Evolutionary conservation across 768 basidiomycete genomes (phyloP), one percentile per base, ranked within the genome.

Genomic region (Mycena olivaceomarginata): DNA sequence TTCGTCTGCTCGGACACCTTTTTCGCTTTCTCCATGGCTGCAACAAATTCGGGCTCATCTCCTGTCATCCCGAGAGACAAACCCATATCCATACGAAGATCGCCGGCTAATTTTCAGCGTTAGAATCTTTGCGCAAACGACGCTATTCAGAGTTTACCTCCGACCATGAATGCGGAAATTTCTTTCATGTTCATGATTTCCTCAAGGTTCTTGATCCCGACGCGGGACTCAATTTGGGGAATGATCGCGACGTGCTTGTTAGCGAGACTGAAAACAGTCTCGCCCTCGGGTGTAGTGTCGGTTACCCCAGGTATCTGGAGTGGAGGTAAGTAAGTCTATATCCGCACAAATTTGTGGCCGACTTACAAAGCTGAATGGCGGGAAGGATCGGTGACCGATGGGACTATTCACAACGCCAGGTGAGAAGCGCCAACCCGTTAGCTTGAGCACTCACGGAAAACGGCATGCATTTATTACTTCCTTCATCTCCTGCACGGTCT

Each of bases 141-240:
- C 25, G 45, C 18, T 7, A 53, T 25, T 46, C 65, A 13, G 31
- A 31, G 39, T 65, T 11, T 43, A 79, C 74, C 31, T 20, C 77
- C 77, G 18, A 79, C 76, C 77, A 79, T 79, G 31, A 79, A 68
- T 57, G 74, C 77, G 11, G 65, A 40, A 22, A 75, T 68, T 2
- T 79, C 77, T 0, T 48, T 41, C 60, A 75, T 8, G 1, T 46
- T 51, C 41, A 72, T 18, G 20, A 79, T 72, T 6, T 93, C 8
- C 94, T 95, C 84, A 93, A 96, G 83, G 94, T 96, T 81, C 89
- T 92, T 81, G 87, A 91, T 71, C 85, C 90, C 77, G 93, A 94
- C 82, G 90, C 92, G 16, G 93, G 74, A 72, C 15, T 79, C 77
- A 53, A 79, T 70, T 65, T 79, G 77, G 10, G 77, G 77, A 22